Base-by-base conservation (phyloP, 2,329 filamentous ascomycete species). In the Metarhizium humberi region DNA sequence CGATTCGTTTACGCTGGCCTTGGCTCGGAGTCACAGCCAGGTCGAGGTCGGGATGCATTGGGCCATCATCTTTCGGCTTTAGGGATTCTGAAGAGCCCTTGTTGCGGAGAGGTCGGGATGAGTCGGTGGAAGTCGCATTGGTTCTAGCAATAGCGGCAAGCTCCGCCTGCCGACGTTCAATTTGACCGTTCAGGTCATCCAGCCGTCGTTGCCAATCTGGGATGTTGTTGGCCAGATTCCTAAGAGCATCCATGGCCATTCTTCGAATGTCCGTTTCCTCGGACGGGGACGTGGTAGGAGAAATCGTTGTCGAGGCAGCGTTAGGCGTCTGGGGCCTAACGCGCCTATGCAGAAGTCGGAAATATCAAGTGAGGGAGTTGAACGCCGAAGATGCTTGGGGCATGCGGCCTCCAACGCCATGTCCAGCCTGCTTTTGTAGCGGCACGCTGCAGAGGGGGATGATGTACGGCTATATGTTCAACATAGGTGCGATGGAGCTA, bases 141-240 rank as follows among this genome's bases (percentile, higher is more conserved):
- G 61, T 59, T 47, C 63, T 61, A 45, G 67, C 71, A 55, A 80
- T 66, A 56, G 74, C 73, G 40, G 81, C 82, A 55, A 86, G 73
- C 63, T 85, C 81, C 52, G 73, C 69, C 71, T 86, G 83, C 56
- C 83, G 81, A 63, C 78, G 73, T 56, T 81, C 77, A 56, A 86
- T 83, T 66, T 86, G 78, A 57, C 74, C 73, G 63, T 76, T 83
- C 56, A 86, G 75, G 52, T 84, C 78, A 58, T 84, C 79, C 48
- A 86, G 75, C 25, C 79, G 76, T 56, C 71, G 71, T 42, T 80
- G 71, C 83, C 83, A 86, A 65, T 79, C 76, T 16, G 82, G 83
- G 46, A 84, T 74, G 57, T 83, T 80, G 59, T 67, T 72, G 54
- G 74, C 72, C 42, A 86, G 72, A 56, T 76, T 77, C 54, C 72